Base-by-base conservation (phyloP, 2,329 filamentous ascomycete genomes). In the Fusarium denticulatum region DNA sequence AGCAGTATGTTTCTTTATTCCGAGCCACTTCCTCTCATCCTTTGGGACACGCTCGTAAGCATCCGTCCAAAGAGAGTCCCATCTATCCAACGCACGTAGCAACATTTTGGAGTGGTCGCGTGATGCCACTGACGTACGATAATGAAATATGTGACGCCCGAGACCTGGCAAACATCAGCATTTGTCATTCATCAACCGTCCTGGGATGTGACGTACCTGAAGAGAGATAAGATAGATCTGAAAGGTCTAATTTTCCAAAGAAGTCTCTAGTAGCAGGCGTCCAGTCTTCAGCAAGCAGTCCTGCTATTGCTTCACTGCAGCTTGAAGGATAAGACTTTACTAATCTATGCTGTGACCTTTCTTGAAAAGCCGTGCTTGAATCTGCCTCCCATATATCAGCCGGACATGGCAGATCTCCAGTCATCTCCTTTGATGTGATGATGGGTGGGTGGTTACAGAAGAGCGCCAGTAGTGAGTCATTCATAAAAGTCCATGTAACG, bases 401-500 rank as follows among this genome's bases (percentile, higher is more conserved):
- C 1, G 16, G 9, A 13, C 74, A 76, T 11, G 74, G 74, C 0
- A 76, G 40, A 34, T 68, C 15, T 7, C 71, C 69, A 7, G 26
- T 18, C 74, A 76, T 71, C n/a, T 76, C 74, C 7, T 52, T 56
- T 5, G 66, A 39, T 1, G 63, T 67, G 15, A 69, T 71, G 1
- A 45, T 39, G 4, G 71, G 71, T 2, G 71, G 69, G 6, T 68
- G 43, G 7, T 71, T 76, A 24, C 56, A 75, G 14, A 69, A 65
- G 6, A 76, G 13, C 1, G 46, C 57, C 24, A 76, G 28, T 0
- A 66, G 26, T 1, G 63, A 34, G 8, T 76, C 74, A 1, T 60
- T 68, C 14, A 58, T 22, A 7, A 75, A 76, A 1, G 63, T 52
- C 74, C 74, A 76, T 1, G 59, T 26, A n/a, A 49, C 50, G 2